Evolutionary conservation across 306 rosid genomes (phyloP).

Genomic region (Hippophae rhamnoides): DNA sequence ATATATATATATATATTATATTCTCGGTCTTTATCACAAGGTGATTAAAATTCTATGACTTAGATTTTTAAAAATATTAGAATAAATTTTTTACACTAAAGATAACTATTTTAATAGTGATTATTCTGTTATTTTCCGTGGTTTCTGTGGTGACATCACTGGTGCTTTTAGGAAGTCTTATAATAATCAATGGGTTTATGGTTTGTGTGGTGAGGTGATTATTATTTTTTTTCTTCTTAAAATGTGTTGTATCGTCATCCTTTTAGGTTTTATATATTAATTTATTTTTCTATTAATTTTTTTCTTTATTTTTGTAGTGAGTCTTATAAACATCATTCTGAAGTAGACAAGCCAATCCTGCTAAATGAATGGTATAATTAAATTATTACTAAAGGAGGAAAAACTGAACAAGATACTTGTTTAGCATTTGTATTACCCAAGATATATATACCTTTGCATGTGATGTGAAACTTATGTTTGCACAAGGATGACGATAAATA

Average conservation of each 20-base stretch:
- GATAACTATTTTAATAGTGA: too few relatives aligned
- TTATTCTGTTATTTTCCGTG: conserved; percentile 62
- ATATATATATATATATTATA: too few relatives aligned
- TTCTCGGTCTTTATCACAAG: too few relatives aligned
- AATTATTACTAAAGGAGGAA: too few relatives aligned
- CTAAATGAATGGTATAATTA: conserved; percentile 70
- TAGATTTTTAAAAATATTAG: too few relatives aligned
- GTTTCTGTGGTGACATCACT: conserved; percentile 76
- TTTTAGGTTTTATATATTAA: neutral
- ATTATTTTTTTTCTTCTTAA: conserved; percentile 1
- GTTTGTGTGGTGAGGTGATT: conserved; percentile 90
- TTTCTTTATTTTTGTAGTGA: conserved; percentile 47
- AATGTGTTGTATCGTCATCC: neutral
- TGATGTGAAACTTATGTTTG: too few relatives aligned
- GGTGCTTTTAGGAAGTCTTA: conserved; percentile 92
- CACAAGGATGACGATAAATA: too few relatives aligned
- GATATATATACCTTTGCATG: too few relatives aligned
- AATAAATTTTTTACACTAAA: too few relatives aligned
- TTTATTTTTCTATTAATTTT: conserved; percentile 1
- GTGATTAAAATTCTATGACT: too few relatives aligned
- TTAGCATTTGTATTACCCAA: too few relatives aligned
- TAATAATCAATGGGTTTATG: conserved; percentile 94
- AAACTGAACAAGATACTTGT: too few relatives aligned
- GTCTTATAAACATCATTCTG: conserved; percentile 66
- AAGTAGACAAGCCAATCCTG: conserved; percentile 68